Evolutionary conservation across 805 yeast genomes (phyloP), one percentile per base, ranked within the genome.

Genomic region (Kuraishia floccosa): DNA sequence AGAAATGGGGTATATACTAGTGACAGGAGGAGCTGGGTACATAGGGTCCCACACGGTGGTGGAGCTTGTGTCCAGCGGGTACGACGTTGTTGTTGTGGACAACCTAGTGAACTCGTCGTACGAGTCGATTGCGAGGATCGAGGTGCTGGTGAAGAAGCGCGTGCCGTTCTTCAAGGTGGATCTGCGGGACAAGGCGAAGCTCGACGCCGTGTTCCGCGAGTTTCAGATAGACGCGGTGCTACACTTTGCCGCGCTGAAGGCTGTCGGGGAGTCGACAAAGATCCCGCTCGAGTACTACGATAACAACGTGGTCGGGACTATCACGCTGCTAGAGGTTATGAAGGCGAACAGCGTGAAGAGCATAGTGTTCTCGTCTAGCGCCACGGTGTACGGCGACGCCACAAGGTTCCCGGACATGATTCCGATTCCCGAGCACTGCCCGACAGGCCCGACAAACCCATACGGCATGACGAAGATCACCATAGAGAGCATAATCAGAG

Each of bases 21-120:
- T 82, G 17, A 80, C 91, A 14, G 93, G 93, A 27, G 93, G 93
- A 30, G 83, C 89, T 17, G 91, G 94, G 14, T 82, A 82, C 54
- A 80, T 83, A 45, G 93, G 91, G 17, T 76, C 89, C 6, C 91
- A 82, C 48, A 77, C 89, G 1, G 82, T 68, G 12, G 72, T 74
- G 29, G 80, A 72, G 42, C 62, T 77, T 32, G 49, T 76, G 30
- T 64, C 68, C 36, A 63, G 68, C 31, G 84, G 83, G 16, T 67
- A 73, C 43, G 65, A 76, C 17, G 83, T 80, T 19, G 75, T 82
- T n/a, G 67, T 82, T 25, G 72, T 76, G 15, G 94, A 82, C 50
- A 77, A 77, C 50, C 58, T 78, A 35, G 54, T 63, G 43, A 82
- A 78, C 44, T 76, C 91, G 3, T 65, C 76, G 25, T 64, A 65